phyloP scores from a whole-genome alignment of 192 early-diverging fungal genomes.

The Backusella westeae region DNA sequence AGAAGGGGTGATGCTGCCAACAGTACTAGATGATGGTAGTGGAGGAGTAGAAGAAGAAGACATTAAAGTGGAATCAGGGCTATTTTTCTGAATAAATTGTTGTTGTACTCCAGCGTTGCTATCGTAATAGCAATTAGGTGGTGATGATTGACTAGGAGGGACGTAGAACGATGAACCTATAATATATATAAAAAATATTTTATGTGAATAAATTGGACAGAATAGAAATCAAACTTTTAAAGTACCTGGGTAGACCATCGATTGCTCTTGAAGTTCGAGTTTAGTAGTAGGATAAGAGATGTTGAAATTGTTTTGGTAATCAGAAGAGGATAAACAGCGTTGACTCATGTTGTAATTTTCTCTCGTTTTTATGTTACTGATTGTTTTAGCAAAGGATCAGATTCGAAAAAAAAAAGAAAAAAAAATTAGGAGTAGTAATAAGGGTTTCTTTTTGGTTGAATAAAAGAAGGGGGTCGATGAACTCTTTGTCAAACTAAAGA shows the following conservation, averaged over 20 bases:
- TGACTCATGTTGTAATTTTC: neutral
- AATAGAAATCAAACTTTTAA: neutral
- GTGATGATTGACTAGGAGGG: conserved; percentile 13
- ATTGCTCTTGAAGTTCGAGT: conserved; percentile 12
- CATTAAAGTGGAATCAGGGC: conserved; percentile 13
- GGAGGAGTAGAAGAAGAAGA: conserved; percentile 19
- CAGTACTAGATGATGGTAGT: neutral
- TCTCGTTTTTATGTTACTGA: neutral
- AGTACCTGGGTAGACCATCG: conserved; percentile 16
- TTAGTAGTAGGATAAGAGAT: neutral
- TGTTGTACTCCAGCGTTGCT: neutral
- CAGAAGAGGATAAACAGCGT: conserved; percentile 15
- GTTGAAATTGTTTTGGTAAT: conserved; percentile 3
- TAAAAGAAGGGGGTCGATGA: neutral
- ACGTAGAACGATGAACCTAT: conserved; percentile 20
- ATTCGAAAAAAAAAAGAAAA: neutral
- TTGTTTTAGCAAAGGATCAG: neutral
- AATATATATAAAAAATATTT: neutral
- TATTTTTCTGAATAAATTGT: conserved; percentile 4
- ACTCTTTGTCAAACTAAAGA: conserved; percentile 2
- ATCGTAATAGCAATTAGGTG: conserved; percentile 14
- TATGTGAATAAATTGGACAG: conserved; percentile 5
- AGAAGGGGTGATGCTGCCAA: conserved; percentile 5
- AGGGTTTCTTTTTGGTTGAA: neutral
- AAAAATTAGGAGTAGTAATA: neutral